Percentiles rank a stretch among this genome's conserved stretches.
These are phyloP conservation scores for Yamadazyma dendronema DNA, from an alignment of 1,139 yeast species.

Conservation along the genomic window DNA sequence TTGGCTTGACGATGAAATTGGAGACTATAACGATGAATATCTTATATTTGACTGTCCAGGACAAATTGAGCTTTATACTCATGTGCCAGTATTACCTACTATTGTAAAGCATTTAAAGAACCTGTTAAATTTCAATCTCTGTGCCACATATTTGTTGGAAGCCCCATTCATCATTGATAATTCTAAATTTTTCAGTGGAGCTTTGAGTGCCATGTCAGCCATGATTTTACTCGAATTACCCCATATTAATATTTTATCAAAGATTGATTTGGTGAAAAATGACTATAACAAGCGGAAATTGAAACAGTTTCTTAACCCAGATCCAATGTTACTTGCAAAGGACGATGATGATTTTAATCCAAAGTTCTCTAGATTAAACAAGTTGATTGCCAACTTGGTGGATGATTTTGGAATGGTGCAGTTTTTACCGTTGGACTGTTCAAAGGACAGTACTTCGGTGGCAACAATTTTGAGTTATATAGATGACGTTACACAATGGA, in stretches of 20 bases:
- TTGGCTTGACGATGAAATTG: constrained; percentile 95
- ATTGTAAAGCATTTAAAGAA: constrained; percentile 80
- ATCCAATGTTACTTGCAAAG: constrained; percentile 63
- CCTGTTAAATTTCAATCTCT: constrained; percentile 76
- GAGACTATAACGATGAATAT: constrained; percentile 91
- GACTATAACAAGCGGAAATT: constrained; percentile 71
- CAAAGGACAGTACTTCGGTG: constrained; percentile 72
- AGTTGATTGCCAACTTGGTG: constrained; percentile 80
- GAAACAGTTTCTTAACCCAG: constrained; percentile 87
- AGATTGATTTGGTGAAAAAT: constrained; percentile 79
- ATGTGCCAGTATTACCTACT: constrained; percentile 87
- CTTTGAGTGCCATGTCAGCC: constrained; percentile 95
- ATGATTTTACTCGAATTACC: constrained; percentile 95
- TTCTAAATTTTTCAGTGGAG: constrained; percentile 92
- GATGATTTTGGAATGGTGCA: constrained; percentile 99
- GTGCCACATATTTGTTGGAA: constrained; percentile 90
- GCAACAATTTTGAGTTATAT: constrained; percentile 85
- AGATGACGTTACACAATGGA: constrained; percentile 98
- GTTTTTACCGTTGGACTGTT: constrained; percentile 84
- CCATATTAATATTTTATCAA: constrained; percentile 84
- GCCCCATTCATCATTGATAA: constrained; percentile 91
- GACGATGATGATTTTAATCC: constrained; percentile 54
- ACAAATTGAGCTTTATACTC: constrained; percentile 93
- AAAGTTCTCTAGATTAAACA: constrained; percentile 69
- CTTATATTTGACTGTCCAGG: constrained; percentile 97